These are phyloP conservation scores for Lagerstroemia speciosa DNA, from an alignment of 345 rosid genomes.

Conservation along the genomic window DNA sequence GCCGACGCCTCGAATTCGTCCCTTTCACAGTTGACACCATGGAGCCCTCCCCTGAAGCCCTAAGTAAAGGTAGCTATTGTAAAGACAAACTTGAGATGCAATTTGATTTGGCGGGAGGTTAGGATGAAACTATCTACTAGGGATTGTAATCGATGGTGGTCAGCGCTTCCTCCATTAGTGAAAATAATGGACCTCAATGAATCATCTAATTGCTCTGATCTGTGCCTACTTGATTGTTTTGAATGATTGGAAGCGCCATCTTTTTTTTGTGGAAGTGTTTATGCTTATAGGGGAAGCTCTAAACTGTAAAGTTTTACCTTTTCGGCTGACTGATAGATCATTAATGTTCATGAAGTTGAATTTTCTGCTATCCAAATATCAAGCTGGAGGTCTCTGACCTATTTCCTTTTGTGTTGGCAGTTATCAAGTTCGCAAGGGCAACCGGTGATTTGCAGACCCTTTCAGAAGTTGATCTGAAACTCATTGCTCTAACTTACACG, in stretches of 20 bases:
- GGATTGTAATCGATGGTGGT: too few relatives aligned
- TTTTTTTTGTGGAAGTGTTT: too few relatives aligned
- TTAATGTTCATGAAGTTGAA: background rate
- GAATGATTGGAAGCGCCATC: too few relatives aligned
- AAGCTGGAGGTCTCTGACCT: background rate
- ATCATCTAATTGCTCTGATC: too few relatives aligned
- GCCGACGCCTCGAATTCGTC: constrained; percentile 64
- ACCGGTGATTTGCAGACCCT: constrained; percentile 90
- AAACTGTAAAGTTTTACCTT: background rate
- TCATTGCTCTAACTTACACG: constrained; percentile 75
- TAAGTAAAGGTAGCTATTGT: constrained; percentile 48
- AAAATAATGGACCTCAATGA: too few relatives aligned
- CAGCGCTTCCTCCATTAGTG: too few relatives aligned
- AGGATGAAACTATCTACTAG: too few relatives aligned
- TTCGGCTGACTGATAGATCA: background rate
- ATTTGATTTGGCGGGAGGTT: too few relatives aligned
- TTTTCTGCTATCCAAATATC: background rate
- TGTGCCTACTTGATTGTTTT: too few relatives aligned
- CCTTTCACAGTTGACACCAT: constrained; percentile 67
- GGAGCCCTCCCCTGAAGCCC: constrained; percentile 85
- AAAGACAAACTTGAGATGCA: background rate
- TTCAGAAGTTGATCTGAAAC: constrained; percentile 76
- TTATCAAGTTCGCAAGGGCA: constrained; percentile 69
- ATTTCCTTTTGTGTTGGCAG: constrained; percentile 21
- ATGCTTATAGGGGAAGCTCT: background rate